Conservation (phyloP, 495 filamentous ascomycete genomes). For the Talaromyces nanjingensis region DNA sequence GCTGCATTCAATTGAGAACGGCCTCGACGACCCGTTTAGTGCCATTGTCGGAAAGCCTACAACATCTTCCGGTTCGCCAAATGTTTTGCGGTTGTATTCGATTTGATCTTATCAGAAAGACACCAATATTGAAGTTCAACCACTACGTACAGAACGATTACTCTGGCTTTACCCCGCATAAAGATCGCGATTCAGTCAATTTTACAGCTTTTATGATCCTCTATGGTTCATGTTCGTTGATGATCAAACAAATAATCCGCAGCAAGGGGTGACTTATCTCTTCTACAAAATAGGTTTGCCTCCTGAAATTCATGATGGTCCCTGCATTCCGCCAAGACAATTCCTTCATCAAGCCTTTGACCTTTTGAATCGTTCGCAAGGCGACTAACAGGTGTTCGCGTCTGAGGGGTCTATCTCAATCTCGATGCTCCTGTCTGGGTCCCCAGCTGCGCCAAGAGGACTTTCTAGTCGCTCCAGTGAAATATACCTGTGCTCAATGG, state of each 20-base stretch:
- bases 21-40: background rate
- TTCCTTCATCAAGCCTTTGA: background rate
- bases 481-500: background rate
- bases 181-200: background rate
- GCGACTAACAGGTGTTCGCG: background rate
- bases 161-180: background rate
- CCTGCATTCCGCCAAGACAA: constrained; percentile 5
- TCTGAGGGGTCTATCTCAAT: background rate
- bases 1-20: background rate
- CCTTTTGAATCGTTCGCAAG: background rate
- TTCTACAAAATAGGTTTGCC: background rate
- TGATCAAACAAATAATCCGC: constrained; percentile 1
- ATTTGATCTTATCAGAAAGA: background rate
- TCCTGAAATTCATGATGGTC: background rate
- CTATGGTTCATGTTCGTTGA: background rate
- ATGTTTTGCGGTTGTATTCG: background rate
- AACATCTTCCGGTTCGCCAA: background rate
- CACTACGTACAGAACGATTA: background rate
- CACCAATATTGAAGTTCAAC: background rate
- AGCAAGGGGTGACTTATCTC: constrained; percentile 1
- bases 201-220: background rate
- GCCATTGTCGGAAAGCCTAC: background rate
- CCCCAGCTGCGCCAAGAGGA: constrained; percentile 1
- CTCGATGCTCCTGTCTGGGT: background rate
- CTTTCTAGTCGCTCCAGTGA: background rate